These are phyloP conservation scores for Odonthalia washingtoniensis DNA, from an alignment of 31 red algal species.

Conservation along the genomic window DNA sequence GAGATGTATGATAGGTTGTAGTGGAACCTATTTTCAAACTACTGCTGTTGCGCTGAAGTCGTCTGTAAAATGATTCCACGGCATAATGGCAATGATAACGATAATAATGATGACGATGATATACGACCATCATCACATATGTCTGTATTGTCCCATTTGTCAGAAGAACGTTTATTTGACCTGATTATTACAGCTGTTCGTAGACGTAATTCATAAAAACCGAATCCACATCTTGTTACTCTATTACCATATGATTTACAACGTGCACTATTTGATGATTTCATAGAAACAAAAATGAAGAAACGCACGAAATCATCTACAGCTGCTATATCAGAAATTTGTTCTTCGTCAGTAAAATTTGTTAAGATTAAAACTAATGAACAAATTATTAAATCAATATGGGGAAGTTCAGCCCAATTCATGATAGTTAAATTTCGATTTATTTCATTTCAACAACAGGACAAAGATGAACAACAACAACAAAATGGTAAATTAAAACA, in stretches of 20 bases:
- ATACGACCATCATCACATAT: too few relatives aligned
- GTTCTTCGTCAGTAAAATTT: neutral
- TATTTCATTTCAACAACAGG: neutral
- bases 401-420: neutral
- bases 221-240: conserved; percentile 44
- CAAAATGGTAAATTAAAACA: neutral
- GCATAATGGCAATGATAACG: too few relatives aligned
- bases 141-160: neutral
- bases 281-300: conserved; percentile 1
- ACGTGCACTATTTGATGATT: conserved; percentile 64
- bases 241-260: conserved; percentile 74
- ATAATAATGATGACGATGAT: too few relatives aligned
- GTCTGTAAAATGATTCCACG: too few relatives aligned
- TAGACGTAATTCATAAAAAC: conserved; percentile 3
- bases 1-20: too few relatives aligned
- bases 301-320: neutral
- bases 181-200: conserved; percentile 35
- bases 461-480: neutral
- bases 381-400: neutral
- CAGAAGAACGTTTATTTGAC: conserved; percentile 25
- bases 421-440: neutral
- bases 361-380: neutral
- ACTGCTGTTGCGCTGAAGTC: too few relatives aligned
- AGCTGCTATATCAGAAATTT: neutral
- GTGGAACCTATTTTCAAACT: too few relatives aligned